Percentiles rank a stretch among this genome's conserved stretches.
These are phyloP conservation scores for Adansonia grandidieri DNA, from an alignment of 441 rosid genomes.

Conservation along the genomic window DNA sequence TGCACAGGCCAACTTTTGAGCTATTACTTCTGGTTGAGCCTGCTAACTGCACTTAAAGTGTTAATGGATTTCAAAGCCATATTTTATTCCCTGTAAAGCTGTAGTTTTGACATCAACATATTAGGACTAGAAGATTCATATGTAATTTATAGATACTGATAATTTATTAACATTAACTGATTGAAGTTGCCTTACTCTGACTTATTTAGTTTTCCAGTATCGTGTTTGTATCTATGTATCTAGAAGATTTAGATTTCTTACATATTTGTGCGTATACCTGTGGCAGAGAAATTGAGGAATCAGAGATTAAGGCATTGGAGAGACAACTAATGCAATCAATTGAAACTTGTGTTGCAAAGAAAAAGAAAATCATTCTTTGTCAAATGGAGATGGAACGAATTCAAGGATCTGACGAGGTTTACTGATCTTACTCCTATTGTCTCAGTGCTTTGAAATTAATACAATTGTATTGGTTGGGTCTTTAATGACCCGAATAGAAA, in stretches of 20 bases:
- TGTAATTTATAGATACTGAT: constrained; percentile 4
- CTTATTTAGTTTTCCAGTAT: constrained; percentile 4
- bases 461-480: constrained; percentile 13
- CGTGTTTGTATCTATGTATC: constrained; percentile 14
- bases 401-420: constrained; percentile 92
- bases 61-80: constrained; percentile 1
- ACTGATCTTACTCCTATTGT: constrained; percentile 25
- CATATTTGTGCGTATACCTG: constrained; percentile 23
- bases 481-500: constrained; percentile 9
- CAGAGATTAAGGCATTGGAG: constrained; percentile 90
- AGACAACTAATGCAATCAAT: constrained; percentile 97
- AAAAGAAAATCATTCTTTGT: constrained; percentile 86
- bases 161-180: not conserved
- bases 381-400: constrained; percentile 91
- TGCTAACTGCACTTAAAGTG: not conserved
- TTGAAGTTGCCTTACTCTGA: constrained; percentile 13
- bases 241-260: constrained; percentile 32
- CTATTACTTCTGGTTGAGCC: not conserved
- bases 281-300: constrained; percentile 91
- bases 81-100: not conserved
- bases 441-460: constrained; percentile 24
- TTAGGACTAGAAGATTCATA: not conserved
- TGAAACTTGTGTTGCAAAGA: constrained; percentile 88
- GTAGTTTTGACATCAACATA: not conserved
- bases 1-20: not conserved